These are phyloP conservation scores for Coemansia sp. DNA, from an alignment of 192 early-diverging fungal species.

Conservation along the genomic window DNA sequence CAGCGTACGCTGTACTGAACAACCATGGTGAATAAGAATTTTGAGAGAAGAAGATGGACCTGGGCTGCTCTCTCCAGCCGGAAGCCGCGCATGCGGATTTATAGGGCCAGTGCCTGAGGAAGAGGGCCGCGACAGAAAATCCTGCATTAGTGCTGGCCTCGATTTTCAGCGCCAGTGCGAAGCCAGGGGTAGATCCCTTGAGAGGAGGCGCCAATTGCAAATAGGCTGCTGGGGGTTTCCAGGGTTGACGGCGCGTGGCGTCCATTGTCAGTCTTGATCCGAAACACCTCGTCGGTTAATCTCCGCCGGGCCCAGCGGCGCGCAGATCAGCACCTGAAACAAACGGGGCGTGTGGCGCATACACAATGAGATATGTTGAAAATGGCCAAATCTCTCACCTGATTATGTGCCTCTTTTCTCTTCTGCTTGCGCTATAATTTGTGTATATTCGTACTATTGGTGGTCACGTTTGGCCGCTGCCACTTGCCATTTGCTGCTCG, in stretches of 20 bases:
- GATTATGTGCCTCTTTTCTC: neutral
- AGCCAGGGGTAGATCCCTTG: conserved; percentile 2
- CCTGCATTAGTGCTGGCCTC: neutral
- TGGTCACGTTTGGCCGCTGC: neutral
- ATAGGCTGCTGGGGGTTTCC: neutral
- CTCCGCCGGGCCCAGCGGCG: conserved; percentile 5
- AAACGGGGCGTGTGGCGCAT: conserved; percentile 5
- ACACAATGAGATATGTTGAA: neutral
- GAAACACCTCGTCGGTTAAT: conserved; percentile 3
- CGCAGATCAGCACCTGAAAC: conserved; percentile 5
- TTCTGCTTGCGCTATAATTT: neutral
- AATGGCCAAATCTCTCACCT: conserved; percentile 6
- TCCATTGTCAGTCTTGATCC: conserved; percentile 7
- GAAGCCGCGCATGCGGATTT: neutral
- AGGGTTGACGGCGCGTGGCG: neutral
- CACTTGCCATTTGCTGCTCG: neutral
- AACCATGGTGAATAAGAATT: conserved; percentile 22
- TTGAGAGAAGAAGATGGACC: neutral
- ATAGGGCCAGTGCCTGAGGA: neutral
- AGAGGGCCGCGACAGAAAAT: conserved; percentile 1
- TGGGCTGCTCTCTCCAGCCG: neutral
- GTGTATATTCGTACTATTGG: neutral
- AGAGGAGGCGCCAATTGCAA: neutral
- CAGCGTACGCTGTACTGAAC: conserved; percentile 40
- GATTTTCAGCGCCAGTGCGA: neutral